Conservation (phyloP, 1,284 basidiomycete genomes). For the Austroboletus rostrupii region DNA sequence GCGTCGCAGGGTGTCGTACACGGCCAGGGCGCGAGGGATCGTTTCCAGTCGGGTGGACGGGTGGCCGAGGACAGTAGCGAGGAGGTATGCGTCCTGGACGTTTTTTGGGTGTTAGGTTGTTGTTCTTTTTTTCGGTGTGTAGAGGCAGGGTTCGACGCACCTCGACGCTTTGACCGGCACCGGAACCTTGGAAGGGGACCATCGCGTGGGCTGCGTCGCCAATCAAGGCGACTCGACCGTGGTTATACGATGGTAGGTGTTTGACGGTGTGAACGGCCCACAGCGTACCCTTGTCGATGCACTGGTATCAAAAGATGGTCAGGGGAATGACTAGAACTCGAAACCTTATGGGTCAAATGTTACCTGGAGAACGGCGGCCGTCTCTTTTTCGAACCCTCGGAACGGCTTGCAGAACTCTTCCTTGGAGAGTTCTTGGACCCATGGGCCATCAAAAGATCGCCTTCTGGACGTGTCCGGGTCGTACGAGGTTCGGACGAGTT, state of each 20-base stretch:
- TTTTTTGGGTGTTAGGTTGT: background rate
- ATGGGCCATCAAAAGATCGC: constrained; percentile 23
- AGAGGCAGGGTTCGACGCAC: constrained; percentile 24
- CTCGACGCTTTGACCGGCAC: constrained; percentile 56
- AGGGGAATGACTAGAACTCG: background rate
- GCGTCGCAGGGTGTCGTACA: constrained; percentile 42
- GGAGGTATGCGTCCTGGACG: constrained; percentile 36
- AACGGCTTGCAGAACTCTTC: constrained; percentile 26
- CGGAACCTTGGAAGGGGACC: constrained; percentile 52
- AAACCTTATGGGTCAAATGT: no score
- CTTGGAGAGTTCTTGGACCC: constrained; percentile 30
- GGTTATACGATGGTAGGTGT: constrained; percentile 37
- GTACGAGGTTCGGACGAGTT: constrained; percentile 25
- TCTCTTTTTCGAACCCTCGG: constrained; percentile 28
- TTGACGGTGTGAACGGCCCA: constrained; percentile 50
- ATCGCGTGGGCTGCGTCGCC: constrained; percentile 60
- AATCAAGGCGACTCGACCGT: constrained; percentile 41
- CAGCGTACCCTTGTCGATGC: constrained; percentile 35
- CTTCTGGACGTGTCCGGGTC: constrained; percentile 16
- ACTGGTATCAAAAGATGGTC: constrained; percentile 15
- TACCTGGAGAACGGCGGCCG: constrained; percentile 25
- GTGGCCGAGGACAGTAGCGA: constrained; percentile 44
- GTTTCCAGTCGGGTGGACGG: constrained; percentile 33
- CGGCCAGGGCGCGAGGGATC: constrained; percentile 33
- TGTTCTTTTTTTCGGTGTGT: background rate